phyloP scores from a whole-genome alignment of 306 rosid species.

The Dalbergia cultrata region DNA sequence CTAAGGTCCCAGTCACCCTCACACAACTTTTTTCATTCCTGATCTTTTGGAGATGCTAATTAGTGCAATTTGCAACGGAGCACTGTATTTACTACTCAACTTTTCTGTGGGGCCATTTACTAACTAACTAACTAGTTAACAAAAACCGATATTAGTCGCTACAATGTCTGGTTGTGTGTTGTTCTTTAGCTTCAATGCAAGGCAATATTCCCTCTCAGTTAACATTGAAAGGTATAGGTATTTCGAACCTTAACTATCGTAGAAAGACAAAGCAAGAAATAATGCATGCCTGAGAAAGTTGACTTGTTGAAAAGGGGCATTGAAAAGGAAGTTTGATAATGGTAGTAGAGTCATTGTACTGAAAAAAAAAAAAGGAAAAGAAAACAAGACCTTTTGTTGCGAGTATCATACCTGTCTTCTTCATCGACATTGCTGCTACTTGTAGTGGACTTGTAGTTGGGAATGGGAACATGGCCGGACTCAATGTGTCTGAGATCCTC shows the following conservation, averaged over 20 bases:
- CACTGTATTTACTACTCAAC: not conserved
- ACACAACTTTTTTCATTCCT: not conserved
- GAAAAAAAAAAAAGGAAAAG: not conserved
- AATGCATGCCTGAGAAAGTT: conserved; percentile 39
- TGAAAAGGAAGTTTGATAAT: not conserved
- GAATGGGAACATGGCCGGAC: conserved; percentile 65
- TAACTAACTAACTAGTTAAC: no score
- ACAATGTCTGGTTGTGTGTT: no score
- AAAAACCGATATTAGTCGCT: no score
- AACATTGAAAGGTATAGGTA: not conserved
- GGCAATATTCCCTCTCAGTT: not conserved
- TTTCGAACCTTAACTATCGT: no score
- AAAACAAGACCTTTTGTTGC: not conserved
- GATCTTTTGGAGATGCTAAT: not conserved
- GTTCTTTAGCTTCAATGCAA: not conserved
- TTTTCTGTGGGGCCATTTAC: no score
- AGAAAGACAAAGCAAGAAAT: not conserved
- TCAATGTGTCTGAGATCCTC: conserved; percentile 69
- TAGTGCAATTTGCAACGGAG: not conserved
- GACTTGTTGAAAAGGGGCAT: not conserved
- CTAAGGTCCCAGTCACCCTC: not conserved
- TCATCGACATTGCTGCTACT: conserved; percentile 43
- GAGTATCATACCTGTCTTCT: conserved; percentile 50
- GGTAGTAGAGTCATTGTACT: not conserved
- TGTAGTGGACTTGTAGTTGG: conserved; percentile 54